These are phyloP conservation scores for Scheffersomyces stambukii DNA, from an alignment of 1,139 yeast species.

Conservation along the genomic window DNA sequence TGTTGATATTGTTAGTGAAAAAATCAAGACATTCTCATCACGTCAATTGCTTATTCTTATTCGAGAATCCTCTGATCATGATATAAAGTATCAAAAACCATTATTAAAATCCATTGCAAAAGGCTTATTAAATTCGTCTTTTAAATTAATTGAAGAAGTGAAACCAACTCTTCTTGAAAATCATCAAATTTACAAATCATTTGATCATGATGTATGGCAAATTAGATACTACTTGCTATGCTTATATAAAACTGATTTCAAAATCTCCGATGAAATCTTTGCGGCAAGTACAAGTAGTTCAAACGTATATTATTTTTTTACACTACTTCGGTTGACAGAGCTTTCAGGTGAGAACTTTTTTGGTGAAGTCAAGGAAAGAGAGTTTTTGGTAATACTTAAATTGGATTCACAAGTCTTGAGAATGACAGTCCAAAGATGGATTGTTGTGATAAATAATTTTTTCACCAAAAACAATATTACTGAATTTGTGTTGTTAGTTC, in stretches of 20 bases:
- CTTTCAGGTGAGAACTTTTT: slow-evolving; percentile 22
- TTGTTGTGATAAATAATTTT: slow-evolving; percentile 39
- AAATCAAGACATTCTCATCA: slow-evolving; percentile 41
- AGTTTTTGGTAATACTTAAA: slow-evolving; percentile 24
- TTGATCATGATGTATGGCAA: slow-evolving; percentile 35
- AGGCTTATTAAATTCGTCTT: slow-evolving; percentile 31
- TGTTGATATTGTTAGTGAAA: slow-evolving; percentile 31
- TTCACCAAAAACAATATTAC: slow-evolving; percentile 18
- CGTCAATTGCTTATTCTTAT: slow-evolving; percentile 34
- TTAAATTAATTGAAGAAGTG: slow-evolving; percentile 17
- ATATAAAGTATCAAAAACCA: no score
- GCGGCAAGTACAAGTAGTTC: no score
- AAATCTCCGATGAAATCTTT: slow-evolving; percentile 7
- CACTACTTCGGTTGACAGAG: slow-evolving; percentile 48
- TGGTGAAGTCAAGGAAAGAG: slow-evolving; percentile 9
- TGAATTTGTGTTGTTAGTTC: slow-evolving; percentile 4
- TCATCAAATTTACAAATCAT: slow-evolving; percentile 9
- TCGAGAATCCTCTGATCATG: slow-evolving; percentile 8
- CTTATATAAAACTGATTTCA: slow-evolving; percentile 39
- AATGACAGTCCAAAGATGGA: slow-evolving; percentile 50
- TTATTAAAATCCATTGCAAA: slow-evolving; percentile 26
- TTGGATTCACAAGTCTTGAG: slow-evolving; percentile 14
- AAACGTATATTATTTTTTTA: slow-evolving; percentile 34
- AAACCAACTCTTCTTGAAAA: slow-evolving; percentile 11
- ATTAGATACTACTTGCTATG: slow-evolving; percentile 44